phyloP scores from a whole-genome alignment of 495 filamentous ascomycete genomes.

The Entonaema liquescens region DNA sequence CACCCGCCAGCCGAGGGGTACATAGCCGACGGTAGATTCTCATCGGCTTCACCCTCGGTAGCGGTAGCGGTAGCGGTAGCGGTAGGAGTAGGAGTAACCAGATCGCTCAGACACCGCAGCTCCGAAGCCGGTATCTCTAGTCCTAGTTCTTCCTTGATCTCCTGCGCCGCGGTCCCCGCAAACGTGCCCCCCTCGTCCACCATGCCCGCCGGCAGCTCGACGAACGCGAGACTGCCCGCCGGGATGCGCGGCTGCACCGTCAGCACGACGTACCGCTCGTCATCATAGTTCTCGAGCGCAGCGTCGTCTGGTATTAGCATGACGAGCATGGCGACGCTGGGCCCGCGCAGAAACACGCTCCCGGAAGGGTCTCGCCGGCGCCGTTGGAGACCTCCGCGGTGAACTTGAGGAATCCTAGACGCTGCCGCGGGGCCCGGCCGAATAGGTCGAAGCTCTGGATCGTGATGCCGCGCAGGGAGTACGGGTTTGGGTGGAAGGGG shows the following conservation, averaged over 20 bases:
- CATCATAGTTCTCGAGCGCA: slow-evolving; percentile 45
- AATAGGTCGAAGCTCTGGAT: slow-evolving; percentile 82
- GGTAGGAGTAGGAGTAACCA: slow-evolving; percentile 61
- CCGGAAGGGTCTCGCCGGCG: slow-evolving; percentile 72
- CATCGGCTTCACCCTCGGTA: slow-evolving; percentile 53
- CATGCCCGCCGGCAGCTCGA: slow-evolving; percentile 91
- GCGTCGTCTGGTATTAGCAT: slow-evolving; percentile 78
- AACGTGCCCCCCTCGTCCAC: slow-evolving; percentile 81
- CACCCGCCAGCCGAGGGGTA: slow-evolving; percentile 83
- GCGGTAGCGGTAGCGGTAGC: neutral
- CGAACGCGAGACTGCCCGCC: slow-evolving; percentile 75
- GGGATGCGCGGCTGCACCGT: slow-evolving; percentile 86
- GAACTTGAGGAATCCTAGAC: slow-evolving; percentile 83
- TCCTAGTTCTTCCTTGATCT: slow-evolving; percentile 85
- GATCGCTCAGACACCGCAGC: slow-evolving; percentile 65
- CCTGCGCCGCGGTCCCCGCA: slow-evolving; percentile 77
- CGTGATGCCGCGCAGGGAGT: slow-evolving; percentile 72
- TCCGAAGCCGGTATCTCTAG: slow-evolving; percentile 57
- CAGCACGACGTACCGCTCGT: slow-evolving; percentile 74
- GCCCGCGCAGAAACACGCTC: slow-evolving; percentile 83
- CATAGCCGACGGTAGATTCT: slow-evolving; percentile 68
- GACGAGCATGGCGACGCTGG: slow-evolving; percentile 83
- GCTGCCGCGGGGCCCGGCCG: slow-evolving; percentile 48
- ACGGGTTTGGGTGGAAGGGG: slow-evolving; percentile 75
- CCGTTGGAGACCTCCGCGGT: slow-evolving; percentile 70